Evolutionary conservation across 352 stramenopile genomes (phyloP).

Genomic region (Globisporangium abappressorium): DNA sequence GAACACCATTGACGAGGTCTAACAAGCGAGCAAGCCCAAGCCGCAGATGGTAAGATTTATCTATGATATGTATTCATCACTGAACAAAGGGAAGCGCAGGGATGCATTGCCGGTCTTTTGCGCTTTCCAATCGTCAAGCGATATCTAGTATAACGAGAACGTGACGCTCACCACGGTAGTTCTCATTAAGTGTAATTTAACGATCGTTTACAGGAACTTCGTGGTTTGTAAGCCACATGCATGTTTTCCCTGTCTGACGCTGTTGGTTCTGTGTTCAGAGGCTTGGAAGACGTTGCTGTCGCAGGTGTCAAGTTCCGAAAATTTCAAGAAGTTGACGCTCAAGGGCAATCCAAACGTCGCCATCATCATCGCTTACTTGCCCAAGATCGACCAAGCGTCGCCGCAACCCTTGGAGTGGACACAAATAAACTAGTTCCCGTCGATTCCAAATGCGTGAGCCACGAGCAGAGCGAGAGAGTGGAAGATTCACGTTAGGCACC

Average conservation of each 20-base stretch:
- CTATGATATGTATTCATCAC: constrained; percentile 15
- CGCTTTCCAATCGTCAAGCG: neutral
- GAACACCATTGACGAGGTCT: neutral
- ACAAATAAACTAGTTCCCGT: neutral
- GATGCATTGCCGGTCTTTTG: neutral
- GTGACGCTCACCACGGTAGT: neutral
- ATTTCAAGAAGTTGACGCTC: neutral
- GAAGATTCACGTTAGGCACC: neutral
- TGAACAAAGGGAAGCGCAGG: neutral
- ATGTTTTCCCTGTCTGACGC: neutral
- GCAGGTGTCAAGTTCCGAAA: neutral
- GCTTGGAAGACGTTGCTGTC: neutral
- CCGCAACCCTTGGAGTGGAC: neutral
- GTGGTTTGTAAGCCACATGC: constrained; percentile 1
- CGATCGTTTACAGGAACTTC: constrained; percentile 2
- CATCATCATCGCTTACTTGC: neutral
- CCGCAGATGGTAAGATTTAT: constrained; percentile 3
- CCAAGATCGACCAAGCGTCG: neutral
- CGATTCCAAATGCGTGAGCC: neutral
- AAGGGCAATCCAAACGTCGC: neutral
- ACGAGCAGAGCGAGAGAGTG: neutral
- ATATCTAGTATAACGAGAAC: constrained; percentile 2
- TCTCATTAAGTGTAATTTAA: constrained; percentile 7
- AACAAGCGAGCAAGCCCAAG: neutral
- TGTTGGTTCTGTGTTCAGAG: neutral